phyloP scores from a whole-genome alignment of 2,329 filamentous ascomycete species.

The Aspergillus chevalieri region DNA sequence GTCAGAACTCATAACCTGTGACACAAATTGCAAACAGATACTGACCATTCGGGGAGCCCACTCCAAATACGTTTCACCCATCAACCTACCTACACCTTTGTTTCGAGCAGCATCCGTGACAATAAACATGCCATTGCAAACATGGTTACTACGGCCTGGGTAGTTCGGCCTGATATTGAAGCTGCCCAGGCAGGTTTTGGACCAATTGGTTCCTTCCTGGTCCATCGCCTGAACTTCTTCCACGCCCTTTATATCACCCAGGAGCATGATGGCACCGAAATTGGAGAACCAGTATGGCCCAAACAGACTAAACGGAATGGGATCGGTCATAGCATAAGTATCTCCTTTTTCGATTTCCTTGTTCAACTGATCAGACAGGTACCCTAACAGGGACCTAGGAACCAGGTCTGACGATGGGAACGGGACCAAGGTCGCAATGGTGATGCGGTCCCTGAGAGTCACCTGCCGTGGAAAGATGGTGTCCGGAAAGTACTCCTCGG shows the following conservation, averaged over 20 bases:
- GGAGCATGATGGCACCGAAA: constrained; percentile 80
- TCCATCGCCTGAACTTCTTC: constrained; percentile 48
- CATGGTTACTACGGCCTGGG: constrained; percentile 80
- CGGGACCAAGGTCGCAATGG: constrained; percentile 74
- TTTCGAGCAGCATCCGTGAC: constrained; percentile 68
- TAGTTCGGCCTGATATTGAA: constrained; percentile 96
- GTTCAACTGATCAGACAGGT: constrained; percentile 77
- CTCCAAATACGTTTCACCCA: constrained; percentile 71
- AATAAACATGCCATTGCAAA: constrained; percentile 71
- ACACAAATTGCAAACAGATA: constrained; percentile 23
- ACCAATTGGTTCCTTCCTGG: constrained; percentile 64
- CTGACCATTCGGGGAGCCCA: constrained; percentile 62
- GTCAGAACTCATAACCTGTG: constrained; percentile 16
- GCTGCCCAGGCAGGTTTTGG: constrained; percentile 73
- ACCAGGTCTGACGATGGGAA: constrained; percentile 72
- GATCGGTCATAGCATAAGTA: constrained; percentile 81
- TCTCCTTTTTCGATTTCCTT: constrained; percentile 88
- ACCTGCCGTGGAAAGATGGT: constrained; percentile 70
- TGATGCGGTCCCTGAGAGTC: constrained; percentile 75
- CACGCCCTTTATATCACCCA: constrained; percentile 64
- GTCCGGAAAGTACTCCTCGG: constrained; percentile 51
- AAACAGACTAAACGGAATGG: constrained; percentile 68
- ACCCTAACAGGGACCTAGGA: constrained; percentile 66
- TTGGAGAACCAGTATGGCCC: constrained; percentile 85
- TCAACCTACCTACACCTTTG: constrained; percentile 66